Evolutionary conservation across 2,329 filamentous ascomycete genomes (phyloP), one percentile per base, ranked within the genome.

Genomic region (Hypoxylon sp.): DNA sequence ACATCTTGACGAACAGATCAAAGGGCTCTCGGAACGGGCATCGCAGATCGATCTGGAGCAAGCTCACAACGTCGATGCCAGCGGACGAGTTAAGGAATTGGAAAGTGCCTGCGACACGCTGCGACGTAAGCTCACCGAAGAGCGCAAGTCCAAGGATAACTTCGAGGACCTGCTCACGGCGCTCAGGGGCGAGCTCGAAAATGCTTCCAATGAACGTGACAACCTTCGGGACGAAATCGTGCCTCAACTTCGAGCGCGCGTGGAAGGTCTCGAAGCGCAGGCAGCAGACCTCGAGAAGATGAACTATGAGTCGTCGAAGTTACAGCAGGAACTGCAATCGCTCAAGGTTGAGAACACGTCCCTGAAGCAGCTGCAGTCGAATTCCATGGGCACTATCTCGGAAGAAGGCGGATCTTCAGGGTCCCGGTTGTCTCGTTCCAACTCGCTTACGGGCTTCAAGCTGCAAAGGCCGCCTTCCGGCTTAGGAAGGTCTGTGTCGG

Each of bases 111-210:
- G 96, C 63, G 92, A 97, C 65, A 92, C 96, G 69, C 83, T 94
- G 43, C 87, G 89, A 62, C 87, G 93, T 67, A 89, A 91, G 65
- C 81, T 99, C 40, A 81, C 85, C 0, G 92, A 98, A 70, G 95
- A 99, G 76, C 85, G 90, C 53, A 85, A 91, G 72, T 87, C 90
- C 67, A 97, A 96, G 74, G 88, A 91, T 70, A 97, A 96, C 73
- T 96, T 98, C 68, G 92, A 98, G 75, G 93, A 97, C 72, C 82
- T 99, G 38, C 81, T 98, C 40, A 86, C 88, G 5, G 94, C 91
- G 4, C 87, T 98, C 66, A 89, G 90, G 67, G 84, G 87, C 20
- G 92, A 99, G 72, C 81, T 98, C 11, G 85, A 93, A 68, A 89
- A 87, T 65, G 86, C 92, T 49, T 85, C 90, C 58, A 93, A 95